Base-by-base conservation (phyloP, 2,329 filamentous ascomycete species). In the Colletotrichum truncatum region DNA sequence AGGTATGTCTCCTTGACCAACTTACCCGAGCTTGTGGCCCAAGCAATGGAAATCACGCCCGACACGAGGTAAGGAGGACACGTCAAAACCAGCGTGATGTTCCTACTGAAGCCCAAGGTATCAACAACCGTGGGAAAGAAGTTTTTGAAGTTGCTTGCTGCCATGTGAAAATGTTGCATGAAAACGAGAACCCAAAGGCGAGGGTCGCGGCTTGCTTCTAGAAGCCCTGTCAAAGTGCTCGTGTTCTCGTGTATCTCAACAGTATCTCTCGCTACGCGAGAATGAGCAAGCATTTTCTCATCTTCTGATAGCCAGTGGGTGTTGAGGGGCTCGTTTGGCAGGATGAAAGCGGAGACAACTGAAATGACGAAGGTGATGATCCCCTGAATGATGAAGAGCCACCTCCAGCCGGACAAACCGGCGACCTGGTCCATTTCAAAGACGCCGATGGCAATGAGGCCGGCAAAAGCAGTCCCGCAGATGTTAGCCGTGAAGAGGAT, bases 61-160 rank as follows among this genome's bases (percentile, higher is more conserved):
- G 82, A 81, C 12, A 82, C 71, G 2, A 82, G 71, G 67, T 82
- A 85, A 0, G 83, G 83, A 0, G 83, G 83, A 53, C 75, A 77
- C 0, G 81, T 84, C 6, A 85, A 75, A 7, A 84, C 74, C 11
- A 84, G 70, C 11, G 75, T 82, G 57, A 79, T 71, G 14, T 78
- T 82, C 66, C 72, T 67, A 58, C 64, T 68, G 61, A 73, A 78
- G 16, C 73, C 70, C 14, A 78, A 72, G 3, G 75, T 73, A 4
- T 64, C 67, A 34, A 78, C 73, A 9, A 78, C 70, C 0, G 78
- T 79, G 1, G 77, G 78, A 66, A 83, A 81, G 72, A 80, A 81
- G 70, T 80, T 80, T 68, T 81, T 77, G 70, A 80, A 80, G 6
- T 74, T 74, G 41, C 80, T 80, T 18, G 81, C 81, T 4, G 78